Evolutionary conservation across 1,284 basidiomycete genomes (phyloP).

Genomic region (Melanopsichium pennsylvanicum): DNA sequence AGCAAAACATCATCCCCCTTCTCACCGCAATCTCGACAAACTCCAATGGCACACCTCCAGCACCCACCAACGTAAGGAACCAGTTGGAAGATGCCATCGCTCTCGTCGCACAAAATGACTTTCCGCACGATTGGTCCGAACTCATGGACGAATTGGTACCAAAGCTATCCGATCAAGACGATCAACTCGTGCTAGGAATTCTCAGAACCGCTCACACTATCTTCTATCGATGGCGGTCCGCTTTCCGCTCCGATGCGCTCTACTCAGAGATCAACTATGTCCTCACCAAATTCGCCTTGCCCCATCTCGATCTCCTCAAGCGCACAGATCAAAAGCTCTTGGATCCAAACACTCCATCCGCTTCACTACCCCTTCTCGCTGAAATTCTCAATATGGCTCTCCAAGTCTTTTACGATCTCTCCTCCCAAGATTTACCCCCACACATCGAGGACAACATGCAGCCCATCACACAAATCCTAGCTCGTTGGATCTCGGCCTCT

Average conservation of each 20-base stretch:
- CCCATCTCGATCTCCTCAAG: conserved; percentile 75
- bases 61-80: conserved; percentile 51
- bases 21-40: conserved; percentile 75
- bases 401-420: conserved; percentile 92
- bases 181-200: conserved; percentile 85
- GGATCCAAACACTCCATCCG: conserved; percentile 65
- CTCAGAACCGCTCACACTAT: conserved; percentile 95
- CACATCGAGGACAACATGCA: conserved; percentile 87
- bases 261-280: conserved; percentile 94
- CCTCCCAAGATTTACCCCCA: conserved; percentile 92
- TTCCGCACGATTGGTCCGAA: conserved; percentile 56
- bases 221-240: conserved; percentile 89
- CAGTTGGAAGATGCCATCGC: conserved; percentile 62
- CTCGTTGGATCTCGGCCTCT: conserved; percentile 56
- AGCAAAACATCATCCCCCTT: conserved; percentile 77
- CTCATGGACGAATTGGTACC: conserved; percentile 67
- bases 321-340: conserved; percentile 58
- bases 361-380: conserved; percentile 64
- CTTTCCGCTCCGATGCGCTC: conserved; percentile 84
- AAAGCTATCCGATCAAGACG: conserved; percentile 79
- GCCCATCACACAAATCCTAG: conserved; percentile 61
- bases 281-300: conserved; percentile 79
- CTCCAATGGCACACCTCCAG: conserved; percentile 30
- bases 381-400: conserved; percentile 72
- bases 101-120: conserved; percentile 58